Evolutionary conservation across 495 filamentous ascomycete genomes (phyloP), one percentile per base, ranked within the genome.

Genomic region (Patellaria atrata): DNA sequence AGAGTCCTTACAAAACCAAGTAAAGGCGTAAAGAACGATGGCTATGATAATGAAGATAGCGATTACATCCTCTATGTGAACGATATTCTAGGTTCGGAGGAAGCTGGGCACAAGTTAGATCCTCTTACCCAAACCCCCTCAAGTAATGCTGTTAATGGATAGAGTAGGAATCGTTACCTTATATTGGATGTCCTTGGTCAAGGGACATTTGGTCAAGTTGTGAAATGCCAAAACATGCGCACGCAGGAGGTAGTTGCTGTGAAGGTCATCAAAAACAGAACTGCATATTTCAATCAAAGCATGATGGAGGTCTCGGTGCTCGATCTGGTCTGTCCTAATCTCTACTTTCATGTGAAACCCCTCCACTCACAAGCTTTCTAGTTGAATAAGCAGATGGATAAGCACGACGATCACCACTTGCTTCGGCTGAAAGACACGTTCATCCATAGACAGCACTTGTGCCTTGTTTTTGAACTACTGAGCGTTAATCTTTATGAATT

Each of bases 291-390:
- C 65, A 99, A 99, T 51, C 91, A 99, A 57, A 99, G 91, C 55
- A 99, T 99, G 91, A 99, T 99, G 91, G 91, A 99, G 50, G 91
- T 99, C 18, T 99, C 91, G 5, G 91, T 99, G 5, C 63, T 99
- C 19, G 91, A 99, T 57, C 54, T 99, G 67, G 86, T 94, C 70
- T 40, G 75, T 40, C 24, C 19, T 6, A 1, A 35, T 18, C 15
- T 15, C n/a, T 14, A 16, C 7, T n/a, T 25, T 0, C 5, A 34
- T 25, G 10, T 34, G 14, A 20, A 31, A 7, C 3, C 12, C 14
- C 11, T 27, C 18, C 46, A 37, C 53, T 62, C 33, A 65, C 43
- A 33, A 25, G 40, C n/a, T 25, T 21, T 17, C 21, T 57, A 94
- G 85, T 73, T 97, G 43, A 97, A 99, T 51, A 93, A 81, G 50